These are phyloP conservation scores for Candida odintsovae DNA, from an alignment of 805 yeast species.

Conservation along the genomic window DNA sequence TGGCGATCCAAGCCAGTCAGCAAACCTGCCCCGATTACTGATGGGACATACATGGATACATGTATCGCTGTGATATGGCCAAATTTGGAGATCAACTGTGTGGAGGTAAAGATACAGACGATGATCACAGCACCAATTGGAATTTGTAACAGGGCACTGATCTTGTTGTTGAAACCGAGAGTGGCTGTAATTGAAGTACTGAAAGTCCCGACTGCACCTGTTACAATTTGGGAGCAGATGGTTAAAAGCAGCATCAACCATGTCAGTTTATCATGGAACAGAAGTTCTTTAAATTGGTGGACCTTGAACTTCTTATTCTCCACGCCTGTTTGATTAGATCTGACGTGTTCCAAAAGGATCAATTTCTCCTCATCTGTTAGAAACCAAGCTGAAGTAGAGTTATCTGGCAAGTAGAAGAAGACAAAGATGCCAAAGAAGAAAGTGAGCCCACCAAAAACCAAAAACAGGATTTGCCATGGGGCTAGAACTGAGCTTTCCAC, in stretches of 20 bases:
- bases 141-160: conserved; percentile 43
- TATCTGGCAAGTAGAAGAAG: conserved; percentile 42
- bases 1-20: conserved; percentile 31
- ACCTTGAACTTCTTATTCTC: conserved; percentile 36
- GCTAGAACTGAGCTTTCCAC: conserved; percentile 32
- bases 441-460: conserved; percentile 49
- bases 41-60: conserved; percentile 36
- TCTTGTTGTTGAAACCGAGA: conserved; percentile 20
- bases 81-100: conserved; percentile 31
- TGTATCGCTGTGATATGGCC: conserved; percentile 30
- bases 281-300: conserved; percentile 36
- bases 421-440: conserved; percentile 40
- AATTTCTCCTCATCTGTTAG: conserved; percentile 32
- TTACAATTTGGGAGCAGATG: conserved; percentile 37
- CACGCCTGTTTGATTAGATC: conserved; percentile 42
- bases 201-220: conserved; percentile 34
- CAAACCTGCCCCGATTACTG: conserved; percentile 45
- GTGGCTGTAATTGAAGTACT: conserved; percentile 13
- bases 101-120: conserved; percentile 32
- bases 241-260: conserved; percentile 41
- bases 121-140: conserved; percentile 47
- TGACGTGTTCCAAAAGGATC: conserved; percentile 34
- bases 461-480: conserved; percentile 55
- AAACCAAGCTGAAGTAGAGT: conserved; percentile 30
- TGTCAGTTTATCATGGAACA: conserved; percentile 36